phyloP scores from a whole-genome alignment of 345 rosid species.

The Brassica nigra region DNA sequence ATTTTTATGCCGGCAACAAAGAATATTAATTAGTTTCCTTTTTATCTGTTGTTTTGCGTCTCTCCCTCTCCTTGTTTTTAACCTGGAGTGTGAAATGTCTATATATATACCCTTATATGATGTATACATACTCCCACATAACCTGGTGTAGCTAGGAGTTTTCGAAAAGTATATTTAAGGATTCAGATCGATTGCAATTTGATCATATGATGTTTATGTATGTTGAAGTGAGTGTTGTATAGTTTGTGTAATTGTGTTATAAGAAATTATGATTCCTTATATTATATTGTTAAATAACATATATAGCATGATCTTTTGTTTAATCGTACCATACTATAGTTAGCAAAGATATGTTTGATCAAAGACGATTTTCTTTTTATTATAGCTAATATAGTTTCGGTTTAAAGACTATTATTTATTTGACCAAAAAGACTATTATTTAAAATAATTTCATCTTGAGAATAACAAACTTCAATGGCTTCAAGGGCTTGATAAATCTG shows the following conservation, averaged over 20 bases:
- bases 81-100: background rate
- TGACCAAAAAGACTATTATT: background rate
- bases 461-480: background rate
- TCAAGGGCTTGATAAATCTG: background rate
- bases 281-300: slow-evolving; percentile 14
- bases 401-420: background rate
- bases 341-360: background rate
- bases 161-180: background rate
- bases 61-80: background rate
- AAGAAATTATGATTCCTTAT: background rate
- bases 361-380: background rate
- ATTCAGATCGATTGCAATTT: background rate
- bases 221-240: background rate
- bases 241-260: background rate
- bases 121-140: background rate
- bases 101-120: background rate
- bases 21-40: background rate
- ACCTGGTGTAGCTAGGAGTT: background rate
- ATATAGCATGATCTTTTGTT: background rate
- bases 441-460: background rate
- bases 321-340: background rate
- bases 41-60: background rate
- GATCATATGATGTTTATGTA: slow-evolving; percentile 1
- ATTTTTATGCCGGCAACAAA: background rate
- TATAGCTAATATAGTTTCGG: background rate